Percentiles rank a stretch among this genome's conserved stretches.
Evolutionary conservation across 495 filamentous ascomycete genomes (phyloP).

Genomic region (Copromyces sp.): DNA sequence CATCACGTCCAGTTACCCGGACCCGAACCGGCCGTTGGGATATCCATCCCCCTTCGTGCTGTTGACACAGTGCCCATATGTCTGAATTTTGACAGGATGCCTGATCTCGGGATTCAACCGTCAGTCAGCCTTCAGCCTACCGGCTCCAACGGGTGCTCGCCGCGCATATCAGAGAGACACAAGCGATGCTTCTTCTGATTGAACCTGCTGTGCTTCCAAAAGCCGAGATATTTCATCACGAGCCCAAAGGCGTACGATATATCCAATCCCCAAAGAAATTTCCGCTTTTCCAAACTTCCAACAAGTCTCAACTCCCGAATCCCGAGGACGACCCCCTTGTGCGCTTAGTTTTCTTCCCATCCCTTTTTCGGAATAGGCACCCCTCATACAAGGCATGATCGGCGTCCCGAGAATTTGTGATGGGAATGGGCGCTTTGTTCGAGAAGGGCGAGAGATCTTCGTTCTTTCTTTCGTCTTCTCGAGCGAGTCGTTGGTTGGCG

Average conservation of each 20-base stretch:
- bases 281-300: not conserved
- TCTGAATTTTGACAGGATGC: not conserved
- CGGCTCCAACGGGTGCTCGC: not conserved
- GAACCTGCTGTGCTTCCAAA: not conserved
- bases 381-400: not conserved
- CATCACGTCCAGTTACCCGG: not conserved
- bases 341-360: not conserved
- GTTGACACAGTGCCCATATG: not conserved
- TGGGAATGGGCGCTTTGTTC: not conserved
- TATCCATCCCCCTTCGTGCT: not conserved
- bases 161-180: not conserved
- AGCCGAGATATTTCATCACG: not conserved
- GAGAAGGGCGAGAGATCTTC: not conserved
- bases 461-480: too few species aligned
- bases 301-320: not conserved
- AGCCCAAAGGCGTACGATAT: not conserved
- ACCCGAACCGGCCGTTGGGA: not conserved
- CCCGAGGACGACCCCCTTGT: not conserved
- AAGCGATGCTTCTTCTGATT: not conserved
- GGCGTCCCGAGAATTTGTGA: not conserved
- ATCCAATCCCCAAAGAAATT: not conserved
- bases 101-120: not conserved
- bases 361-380: not conserved
- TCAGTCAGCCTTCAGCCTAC: not conserved
- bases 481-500: not conserved